A percentile compares a stretch with the other conserved stretches of the same genome.
Conservation (phyloP, 768 basidiomycete genomes). For the Podaxis rugospora region DNA sequence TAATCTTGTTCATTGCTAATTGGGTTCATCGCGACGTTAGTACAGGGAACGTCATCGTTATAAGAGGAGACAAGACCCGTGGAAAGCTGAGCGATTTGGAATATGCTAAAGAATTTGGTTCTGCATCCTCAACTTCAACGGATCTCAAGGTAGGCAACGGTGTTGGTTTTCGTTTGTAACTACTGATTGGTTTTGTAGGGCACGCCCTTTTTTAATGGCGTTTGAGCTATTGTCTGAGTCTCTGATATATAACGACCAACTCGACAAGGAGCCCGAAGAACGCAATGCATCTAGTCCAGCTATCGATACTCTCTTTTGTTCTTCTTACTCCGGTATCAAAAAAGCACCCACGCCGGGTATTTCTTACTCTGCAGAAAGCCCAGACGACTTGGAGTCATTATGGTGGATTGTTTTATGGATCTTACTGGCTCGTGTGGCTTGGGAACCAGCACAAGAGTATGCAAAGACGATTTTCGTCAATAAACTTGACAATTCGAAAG, state of each 20-base stretch:
- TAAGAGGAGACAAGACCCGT: no score
- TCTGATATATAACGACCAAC: background rate
- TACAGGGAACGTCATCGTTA: no score
- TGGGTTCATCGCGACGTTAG: no score
- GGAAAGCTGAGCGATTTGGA: no score
- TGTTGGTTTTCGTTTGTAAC: background rate
- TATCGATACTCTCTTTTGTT: no score
- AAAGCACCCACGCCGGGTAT: no score
- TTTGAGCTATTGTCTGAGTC: background rate
- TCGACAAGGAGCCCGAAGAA: background rate
- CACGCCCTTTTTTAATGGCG: slow-evolving; percentile 11
- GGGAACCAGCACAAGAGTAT: background rate
- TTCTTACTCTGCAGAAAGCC: background rate
- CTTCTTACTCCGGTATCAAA: no score
- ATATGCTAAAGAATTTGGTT: no score
- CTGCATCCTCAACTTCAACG: no score
- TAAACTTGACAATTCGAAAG: background rate
- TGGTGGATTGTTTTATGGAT: slow-evolving; percentile 7
- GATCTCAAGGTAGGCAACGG: no score
- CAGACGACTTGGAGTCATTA: slow-evolving; percentile 7
- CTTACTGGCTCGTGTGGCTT: background rate
- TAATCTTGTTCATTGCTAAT: no score
- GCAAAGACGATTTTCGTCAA: background rate
- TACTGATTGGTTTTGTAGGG: background rate
- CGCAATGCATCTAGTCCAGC: background rate